Evolutionary conservation across 306 rosid species (phyloP).

Genomic region (Dalbergia oliveri): DNA sequence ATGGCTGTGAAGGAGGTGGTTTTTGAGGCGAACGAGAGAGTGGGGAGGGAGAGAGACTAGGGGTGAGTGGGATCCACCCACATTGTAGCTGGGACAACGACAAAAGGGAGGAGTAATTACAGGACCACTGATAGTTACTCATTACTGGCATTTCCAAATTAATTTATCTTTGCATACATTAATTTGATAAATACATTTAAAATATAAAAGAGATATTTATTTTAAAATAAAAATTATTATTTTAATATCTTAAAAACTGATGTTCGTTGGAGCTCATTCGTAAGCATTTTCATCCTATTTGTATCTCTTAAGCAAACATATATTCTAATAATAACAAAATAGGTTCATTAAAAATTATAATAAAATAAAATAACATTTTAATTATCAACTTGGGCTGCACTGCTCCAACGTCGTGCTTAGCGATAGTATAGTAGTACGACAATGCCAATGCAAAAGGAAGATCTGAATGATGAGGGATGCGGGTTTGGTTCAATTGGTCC

Average conservation of each 20-base stretch:
- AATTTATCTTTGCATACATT: no score
- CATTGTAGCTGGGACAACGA: background rate
- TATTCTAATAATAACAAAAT: no score
- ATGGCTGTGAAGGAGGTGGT: background rate
- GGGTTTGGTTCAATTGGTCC: no score
- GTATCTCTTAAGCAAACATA: no score
- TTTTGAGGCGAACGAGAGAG: slow-evolving; percentile 43
- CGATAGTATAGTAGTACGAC: background rate
- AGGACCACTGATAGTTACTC: slow-evolving; percentile 47
- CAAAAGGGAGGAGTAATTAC: slow-evolving; percentile 40
- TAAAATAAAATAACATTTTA: background rate
- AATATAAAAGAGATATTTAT: no score
- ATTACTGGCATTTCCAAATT: no score
- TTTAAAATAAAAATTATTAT: no score
- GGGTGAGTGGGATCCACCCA: slow-evolving; percentile 36
- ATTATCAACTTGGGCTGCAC: slow-evolving; percentile 15
- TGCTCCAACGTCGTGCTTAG: slow-evolving; percentile 13
- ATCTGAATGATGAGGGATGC: background rate
- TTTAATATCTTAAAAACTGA: no score
- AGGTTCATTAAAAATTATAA: no score
- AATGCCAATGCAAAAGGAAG: background rate
- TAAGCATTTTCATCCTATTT: no score
- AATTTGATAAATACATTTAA: no score
- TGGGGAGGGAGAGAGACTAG: background rate
- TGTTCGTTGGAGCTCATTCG: no score